Evolutionary conservation across 495 filamentous ascomycete genomes (phyloP).

Genomic region (Tuber melanosporum): DNA sequence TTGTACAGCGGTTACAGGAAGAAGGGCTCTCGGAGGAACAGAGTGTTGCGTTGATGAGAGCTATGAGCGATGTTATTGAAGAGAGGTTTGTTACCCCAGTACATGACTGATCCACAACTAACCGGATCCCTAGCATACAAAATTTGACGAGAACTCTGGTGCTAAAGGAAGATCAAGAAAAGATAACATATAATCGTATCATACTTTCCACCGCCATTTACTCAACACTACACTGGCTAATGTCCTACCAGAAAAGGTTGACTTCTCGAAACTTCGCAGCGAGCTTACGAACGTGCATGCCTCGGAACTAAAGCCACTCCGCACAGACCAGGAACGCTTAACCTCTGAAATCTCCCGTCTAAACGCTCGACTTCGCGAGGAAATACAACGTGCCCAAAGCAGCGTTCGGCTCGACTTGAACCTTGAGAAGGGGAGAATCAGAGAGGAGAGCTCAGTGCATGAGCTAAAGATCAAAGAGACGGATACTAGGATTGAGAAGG

Average conservation of each 20-base stretch:
- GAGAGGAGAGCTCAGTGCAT: slow-evolving; percentile 93
- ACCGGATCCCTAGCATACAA: slow-evolving; percentile 60
- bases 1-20: slow-evolving; percentile 78
- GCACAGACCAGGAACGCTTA: slow-evolving; percentile 82
- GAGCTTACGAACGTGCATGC: slow-evolving; percentile 87
- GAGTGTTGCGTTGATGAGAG: slow-evolving; percentile 92
- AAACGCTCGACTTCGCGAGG: slow-evolving; percentile 78
- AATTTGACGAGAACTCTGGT: slow-evolving; percentile 99
- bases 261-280: slow-evolving; percentile 96
- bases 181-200: slow-evolving; percentile 74
- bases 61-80: slow-evolving; percentile 93
- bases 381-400: slow-evolving; percentile 88
- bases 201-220: background rate
- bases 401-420: slow-evolving; percentile 88
- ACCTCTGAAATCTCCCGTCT: slow-evolving; percentile 92
- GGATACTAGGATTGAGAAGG: slow-evolving; percentile 96
- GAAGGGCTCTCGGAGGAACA: slow-evolving; percentile 97
- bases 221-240: background rate
- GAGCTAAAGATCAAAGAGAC: slow-evolving; percentile 99
- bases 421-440: slow-evolving; percentile 91
- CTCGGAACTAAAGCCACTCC: slow-evolving; percentile 79
- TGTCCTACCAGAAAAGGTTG: slow-evolving; percentile 63
- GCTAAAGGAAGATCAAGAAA: slow-evolving; percentile 80
- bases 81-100: slow-evolving; percentile 56
- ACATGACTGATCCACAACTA: background rate